Conservation (phyloP, 345 rosid genomes). For the Combretum micranthum region DNA sequence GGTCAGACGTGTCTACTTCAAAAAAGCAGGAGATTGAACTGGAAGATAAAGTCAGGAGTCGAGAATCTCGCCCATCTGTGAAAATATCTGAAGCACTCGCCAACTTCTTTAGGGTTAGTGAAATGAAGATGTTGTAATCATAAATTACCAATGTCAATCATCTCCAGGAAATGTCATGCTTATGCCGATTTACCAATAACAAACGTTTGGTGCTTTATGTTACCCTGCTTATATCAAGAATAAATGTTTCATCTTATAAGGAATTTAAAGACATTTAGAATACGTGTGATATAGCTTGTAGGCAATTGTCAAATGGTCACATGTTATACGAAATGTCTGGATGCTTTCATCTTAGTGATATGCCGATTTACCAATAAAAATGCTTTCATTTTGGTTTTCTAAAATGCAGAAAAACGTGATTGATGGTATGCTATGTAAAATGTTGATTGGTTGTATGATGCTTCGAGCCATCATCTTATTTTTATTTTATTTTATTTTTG, state of each 20-base stretch:
- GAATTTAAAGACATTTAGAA: too few species aligned
- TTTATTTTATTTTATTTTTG: too few species aligned
- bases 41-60: constrained; percentile 5
- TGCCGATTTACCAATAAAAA: too few species aligned
- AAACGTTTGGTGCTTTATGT: not conserved
- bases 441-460: too few species aligned
- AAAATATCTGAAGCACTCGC: constrained; percentile 31
- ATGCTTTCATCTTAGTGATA: too few species aligned
- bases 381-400: too few species aligned
- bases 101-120: constrained; percentile 24
- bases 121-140: constrained; percentile 23
- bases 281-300: too few species aligned
- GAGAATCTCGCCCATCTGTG: constrained; percentile 16
- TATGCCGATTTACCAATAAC: not conserved
- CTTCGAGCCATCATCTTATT: too few species aligned
- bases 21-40: constrained; percentile 20
- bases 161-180: constrained; percentile 17
- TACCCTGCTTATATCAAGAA: not conserved
- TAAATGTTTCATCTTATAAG: not conserved
- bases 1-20: constrained; percentile 14
- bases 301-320: too few species aligned
- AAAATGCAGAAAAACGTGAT: too few species aligned
- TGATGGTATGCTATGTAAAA: too few species aligned
- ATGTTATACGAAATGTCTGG: too few species aligned
- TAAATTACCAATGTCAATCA: constrained; percentile 19